phyloP scores from a whole-genome alignment of 2,329 filamentous ascomycete genomes.

The Sarocladium kiliense region DNA sequence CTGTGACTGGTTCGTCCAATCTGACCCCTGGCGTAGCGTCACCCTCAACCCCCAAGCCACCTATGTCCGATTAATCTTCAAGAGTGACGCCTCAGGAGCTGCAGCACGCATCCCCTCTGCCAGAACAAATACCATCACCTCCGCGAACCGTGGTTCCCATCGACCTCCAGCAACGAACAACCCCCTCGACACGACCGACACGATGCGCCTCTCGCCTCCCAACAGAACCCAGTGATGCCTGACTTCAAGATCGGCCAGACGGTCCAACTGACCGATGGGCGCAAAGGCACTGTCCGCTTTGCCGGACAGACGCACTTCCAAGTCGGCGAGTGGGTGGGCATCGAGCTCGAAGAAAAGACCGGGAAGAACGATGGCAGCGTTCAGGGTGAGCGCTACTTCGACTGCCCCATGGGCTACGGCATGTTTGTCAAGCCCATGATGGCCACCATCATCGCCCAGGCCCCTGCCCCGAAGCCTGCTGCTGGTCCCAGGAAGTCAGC shows the following conservation, averaged over 20 bases:
- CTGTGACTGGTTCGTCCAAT: not conserved
- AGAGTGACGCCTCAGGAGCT: constrained; percentile 4
- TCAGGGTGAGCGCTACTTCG: constrained; percentile 81
- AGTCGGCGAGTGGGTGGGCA: constrained; percentile 78
- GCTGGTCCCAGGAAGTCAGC: constrained; percentile 31
- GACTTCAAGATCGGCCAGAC: constrained; percentile 64
- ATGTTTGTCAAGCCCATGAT: constrained; percentile 82
- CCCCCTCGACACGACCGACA: constrained; percentile 14
- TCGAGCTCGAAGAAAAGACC: constrained; percentile 74
- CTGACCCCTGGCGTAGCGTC: constrained; percentile 5
- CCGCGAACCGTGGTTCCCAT: not conserved
- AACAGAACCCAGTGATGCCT: constrained; percentile 39
- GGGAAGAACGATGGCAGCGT: constrained; percentile 96
- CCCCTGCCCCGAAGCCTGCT: constrained; percentile 32
- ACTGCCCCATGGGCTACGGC: constrained; percentile 68
- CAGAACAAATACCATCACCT: not conserved
- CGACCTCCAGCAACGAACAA: constrained; percentile 2
- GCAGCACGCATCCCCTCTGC: not conserved
- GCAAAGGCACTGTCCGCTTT: constrained; percentile 73
- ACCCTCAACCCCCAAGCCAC: not conserved
- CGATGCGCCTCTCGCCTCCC: constrained; percentile 24
- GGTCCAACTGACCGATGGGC: constrained; percentile 74
- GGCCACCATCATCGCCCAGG: constrained; percentile 53
- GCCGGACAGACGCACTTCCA: constrained; percentile 76
- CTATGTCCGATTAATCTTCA: not conserved